These are phyloP conservation scores for Groenewaldozyma sp. DNA, from an alignment of 1,139 yeast genomes.

Conservation along the genomic window DNA sequence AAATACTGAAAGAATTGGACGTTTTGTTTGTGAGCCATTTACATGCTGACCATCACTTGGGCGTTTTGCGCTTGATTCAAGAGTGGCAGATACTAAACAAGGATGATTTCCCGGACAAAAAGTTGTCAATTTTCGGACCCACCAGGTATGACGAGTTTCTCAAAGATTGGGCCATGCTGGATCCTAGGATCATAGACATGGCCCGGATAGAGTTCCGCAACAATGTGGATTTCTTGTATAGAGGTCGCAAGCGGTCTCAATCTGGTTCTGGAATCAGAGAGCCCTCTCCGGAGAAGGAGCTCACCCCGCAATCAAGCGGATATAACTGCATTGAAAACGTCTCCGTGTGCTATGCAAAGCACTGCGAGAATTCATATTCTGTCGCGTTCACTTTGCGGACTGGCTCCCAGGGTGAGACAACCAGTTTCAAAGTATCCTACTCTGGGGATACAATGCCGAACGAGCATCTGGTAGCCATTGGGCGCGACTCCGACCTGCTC, in stretches of 20 bases:
- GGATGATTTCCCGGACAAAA: slow-evolving; percentile 16
- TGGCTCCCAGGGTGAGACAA: slow-evolving; percentile 14
- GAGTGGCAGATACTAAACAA: slow-evolving; percentile 49
- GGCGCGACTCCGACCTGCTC: slow-evolving; percentile 60
- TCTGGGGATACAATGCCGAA: slow-evolving; percentile 96
- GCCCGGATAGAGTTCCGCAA: slow-evolving; percentile 47
- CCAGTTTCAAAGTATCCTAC: slow-evolving; percentile 76
- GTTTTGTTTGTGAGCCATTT: slow-evolving; percentile 74
- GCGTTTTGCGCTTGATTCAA: slow-evolving; percentile 58
- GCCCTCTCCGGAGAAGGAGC: neutral
- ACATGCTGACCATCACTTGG: slow-evolving; percentile 97
- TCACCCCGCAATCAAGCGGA: neutral
- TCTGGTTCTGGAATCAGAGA: no score
- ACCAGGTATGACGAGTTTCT: slow-evolving; percentile 64
- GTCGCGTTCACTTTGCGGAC: slow-evolving; percentile 35
- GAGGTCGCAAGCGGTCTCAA: slow-evolving; percentile 16
- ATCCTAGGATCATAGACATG: slow-evolving; percentile 21
- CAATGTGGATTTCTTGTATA: slow-evolving; percentile 42
- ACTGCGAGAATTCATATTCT: slow-evolving; percentile 79
- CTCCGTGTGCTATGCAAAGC: slow-evolving; percentile 64
- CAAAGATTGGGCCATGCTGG: slow-evolving; percentile 60
- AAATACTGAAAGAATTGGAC: slow-evolving; percentile 48
- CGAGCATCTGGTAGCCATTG: slow-evolving; percentile 51
- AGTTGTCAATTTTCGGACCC: slow-evolving; percentile 57
- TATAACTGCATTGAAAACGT: slow-evolving; percentile 4